Evolutionary conservation across 164 flowering plant genomes (phyloP).

Genomic region (Annona squamosa): DNA sequence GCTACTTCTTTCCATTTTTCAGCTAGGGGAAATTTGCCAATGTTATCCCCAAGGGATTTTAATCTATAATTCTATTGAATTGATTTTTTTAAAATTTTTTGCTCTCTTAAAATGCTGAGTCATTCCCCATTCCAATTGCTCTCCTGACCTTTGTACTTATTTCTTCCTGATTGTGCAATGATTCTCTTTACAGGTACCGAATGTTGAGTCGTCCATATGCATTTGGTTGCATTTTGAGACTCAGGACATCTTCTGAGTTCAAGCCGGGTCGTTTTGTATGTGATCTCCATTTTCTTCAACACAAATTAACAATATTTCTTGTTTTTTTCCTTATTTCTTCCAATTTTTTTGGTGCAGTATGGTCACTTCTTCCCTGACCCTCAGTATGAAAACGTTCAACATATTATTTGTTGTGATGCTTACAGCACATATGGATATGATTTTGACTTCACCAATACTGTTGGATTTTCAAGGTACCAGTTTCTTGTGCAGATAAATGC

Average conservation of each 20-base stretch:
- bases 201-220: conserved; percentile 96
- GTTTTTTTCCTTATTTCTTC: background rate
- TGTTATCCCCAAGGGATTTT: no score
- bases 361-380: conserved; percentile 99
- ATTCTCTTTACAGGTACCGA: conserved; percentile 67
- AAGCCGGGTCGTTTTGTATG: conserved; percentile 75
- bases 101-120: no score
- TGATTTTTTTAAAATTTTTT: no score
- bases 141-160: background rate
- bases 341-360: conserved; percentile 48
- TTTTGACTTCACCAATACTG: conserved; percentile 65
- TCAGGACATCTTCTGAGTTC: conserved; percentile 91
- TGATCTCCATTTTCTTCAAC: conserved; percentile 1
- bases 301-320: conserved; percentile 1
- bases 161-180: conserved; percentile 1
- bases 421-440: conserved; percentile 96
- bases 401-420: conserved; percentile 94
- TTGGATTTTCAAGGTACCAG: conserved; percentile 77
- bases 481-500: background rate
- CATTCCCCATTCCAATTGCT: background rate
- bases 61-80: no score
- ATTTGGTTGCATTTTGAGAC: conserved; percentile 78
- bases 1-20: no score
- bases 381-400: conserved; percentile 97
- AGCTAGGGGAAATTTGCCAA: no score